Evolutionary conservation across 1,284 basidiomycete species (phyloP).

Genomic region (Coriolopsis trogii): DNA sequence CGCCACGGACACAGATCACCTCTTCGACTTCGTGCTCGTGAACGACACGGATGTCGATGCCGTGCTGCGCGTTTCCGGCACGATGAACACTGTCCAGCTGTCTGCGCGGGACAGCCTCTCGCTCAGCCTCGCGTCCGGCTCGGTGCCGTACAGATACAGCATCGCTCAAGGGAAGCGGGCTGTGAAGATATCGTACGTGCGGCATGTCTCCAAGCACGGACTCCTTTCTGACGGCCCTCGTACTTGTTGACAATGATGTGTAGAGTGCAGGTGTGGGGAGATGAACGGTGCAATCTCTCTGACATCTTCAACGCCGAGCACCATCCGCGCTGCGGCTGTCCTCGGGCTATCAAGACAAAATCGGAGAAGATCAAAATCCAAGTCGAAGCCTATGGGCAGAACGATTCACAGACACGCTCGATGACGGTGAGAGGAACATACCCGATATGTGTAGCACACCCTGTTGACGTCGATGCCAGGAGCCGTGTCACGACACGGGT

Average conservation of each 20-base stretch:
- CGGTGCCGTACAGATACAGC: constrained; percentile 35
- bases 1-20: constrained; percentile 52
- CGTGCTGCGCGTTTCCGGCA: constrained; percentile 37
- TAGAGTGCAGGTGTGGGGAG: constrained; percentile 47
- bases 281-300: constrained; percentile 41
- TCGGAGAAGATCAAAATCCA: constrained; percentile 14
- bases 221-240: background rate
- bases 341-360: constrained; percentile 6
- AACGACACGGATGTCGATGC: constrained; percentile 46
- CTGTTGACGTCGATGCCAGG: background rate
- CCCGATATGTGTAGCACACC: background rate
- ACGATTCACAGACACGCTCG: background rate
- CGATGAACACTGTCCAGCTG: constrained; percentile 29
- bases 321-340: constrained; percentile 5
- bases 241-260: background rate
- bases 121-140: constrained; percentile 34
- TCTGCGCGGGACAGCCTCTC: constrained; percentile 30
- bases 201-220: background rate
- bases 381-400: background rate
- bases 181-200: constrained; percentile 35
- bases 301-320: constrained; percentile 36
- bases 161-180: constrained; percentile 28
- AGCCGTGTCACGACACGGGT: constrained; percentile 11
- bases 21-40: constrained; percentile 51
- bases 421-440: background rate